Evolutionary conservation across 441 rosid genomes (phyloP).

Genomic region (Populus hybrid): DNA sequence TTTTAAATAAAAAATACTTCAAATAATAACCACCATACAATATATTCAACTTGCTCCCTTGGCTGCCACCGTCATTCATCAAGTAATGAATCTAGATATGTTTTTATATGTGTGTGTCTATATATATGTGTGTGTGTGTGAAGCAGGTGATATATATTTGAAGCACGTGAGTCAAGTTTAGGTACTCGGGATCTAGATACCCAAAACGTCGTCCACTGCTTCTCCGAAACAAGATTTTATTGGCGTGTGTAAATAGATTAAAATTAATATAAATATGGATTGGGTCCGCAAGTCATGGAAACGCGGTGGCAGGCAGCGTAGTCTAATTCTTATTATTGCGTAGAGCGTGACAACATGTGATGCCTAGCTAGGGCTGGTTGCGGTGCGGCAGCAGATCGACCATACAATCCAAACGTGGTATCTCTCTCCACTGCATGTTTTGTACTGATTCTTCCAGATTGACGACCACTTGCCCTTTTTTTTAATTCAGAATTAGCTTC

Average conservation of each 20-base stretch:
- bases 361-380: slow-evolving; percentile 1
- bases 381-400: neutral
- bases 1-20: no score
- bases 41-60: neutral
- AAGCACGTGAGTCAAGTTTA: slow-evolving; percentile 20
- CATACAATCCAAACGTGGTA: neutral
- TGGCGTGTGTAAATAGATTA: no score
- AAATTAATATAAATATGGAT: neutral
- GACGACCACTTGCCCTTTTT: neutral
- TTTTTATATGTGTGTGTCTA: neutral
- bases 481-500: neutral
- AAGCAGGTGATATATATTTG: neutral
- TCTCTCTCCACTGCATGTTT: neutral
- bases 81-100: neutral
- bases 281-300: slow-evolving; percentile 13
- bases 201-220: neutral
- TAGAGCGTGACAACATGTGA: slow-evolving; percentile 27
- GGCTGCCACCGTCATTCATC: neutral
- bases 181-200: slow-evolving; percentile 15
- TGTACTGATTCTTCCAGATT: neutral
- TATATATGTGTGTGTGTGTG: no score
- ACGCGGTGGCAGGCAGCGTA: neutral
- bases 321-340: neutral
- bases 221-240: no score
- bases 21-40: no score